phyloP scores from a whole-genome alignment of 2,329 filamentous ascomycete genomes.

The Ceratocystis albifundus region DNA sequence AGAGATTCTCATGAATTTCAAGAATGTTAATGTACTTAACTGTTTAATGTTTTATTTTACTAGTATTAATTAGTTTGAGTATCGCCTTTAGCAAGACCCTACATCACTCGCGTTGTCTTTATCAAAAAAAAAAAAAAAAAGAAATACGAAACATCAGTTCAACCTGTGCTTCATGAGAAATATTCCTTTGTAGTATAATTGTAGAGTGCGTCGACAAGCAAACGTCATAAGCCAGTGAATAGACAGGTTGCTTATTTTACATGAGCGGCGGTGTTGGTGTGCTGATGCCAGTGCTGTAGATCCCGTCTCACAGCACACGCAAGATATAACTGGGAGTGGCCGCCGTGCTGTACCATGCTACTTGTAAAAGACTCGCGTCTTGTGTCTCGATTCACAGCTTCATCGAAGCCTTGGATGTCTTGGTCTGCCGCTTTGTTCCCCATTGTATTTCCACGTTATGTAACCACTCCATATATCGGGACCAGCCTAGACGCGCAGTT shows the following conservation, averaged over 20 bases:
- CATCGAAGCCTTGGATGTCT: constrained; percentile 42
- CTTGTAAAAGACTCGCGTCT: neutral
- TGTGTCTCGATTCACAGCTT: neutral
- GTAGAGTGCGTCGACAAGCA: neutral
- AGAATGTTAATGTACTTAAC: neutral
- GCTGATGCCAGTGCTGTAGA: constrained; percentile 12
- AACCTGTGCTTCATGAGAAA: neutral
- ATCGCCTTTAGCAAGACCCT: constrained; percentile 8
- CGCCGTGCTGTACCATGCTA: neutral
- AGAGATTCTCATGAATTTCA: neutral
- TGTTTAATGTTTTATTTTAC: constrained; percentile 1
- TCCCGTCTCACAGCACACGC: constrained; percentile 9
- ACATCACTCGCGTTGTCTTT: neutral
- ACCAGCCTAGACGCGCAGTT: constrained; percentile 56
- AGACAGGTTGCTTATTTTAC: neutral
- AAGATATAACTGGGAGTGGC: neutral
- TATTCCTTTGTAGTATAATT: neutral
- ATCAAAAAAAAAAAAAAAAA: neutral
- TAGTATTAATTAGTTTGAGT: constrained; percentile 8
- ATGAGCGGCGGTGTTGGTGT: neutral
- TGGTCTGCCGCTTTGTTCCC: constrained; percentile 53
- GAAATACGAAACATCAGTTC: neutral
- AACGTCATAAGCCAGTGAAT: neutral
- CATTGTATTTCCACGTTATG: constrained; percentile 63
- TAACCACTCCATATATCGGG: constrained; percentile 84